Conservation (phyloP, 2,329 filamentous ascomycete genomes). For the Cladosporium sp. region DNA sequence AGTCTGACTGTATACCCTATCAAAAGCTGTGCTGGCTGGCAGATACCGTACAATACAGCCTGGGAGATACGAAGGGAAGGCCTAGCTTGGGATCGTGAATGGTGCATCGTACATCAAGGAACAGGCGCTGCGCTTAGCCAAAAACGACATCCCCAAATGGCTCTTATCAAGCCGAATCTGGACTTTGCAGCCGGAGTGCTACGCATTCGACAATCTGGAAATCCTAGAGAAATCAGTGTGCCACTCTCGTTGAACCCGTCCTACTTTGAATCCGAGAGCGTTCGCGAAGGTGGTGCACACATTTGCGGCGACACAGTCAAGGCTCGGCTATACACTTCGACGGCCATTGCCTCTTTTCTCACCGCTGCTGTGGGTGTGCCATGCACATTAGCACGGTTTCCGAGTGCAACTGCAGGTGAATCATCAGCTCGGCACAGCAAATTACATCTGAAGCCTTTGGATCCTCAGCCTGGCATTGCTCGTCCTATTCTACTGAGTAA, state of each 20-base stretch:
- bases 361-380: conserved; percentile 69
- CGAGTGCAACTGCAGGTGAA: conserved; percentile 51
- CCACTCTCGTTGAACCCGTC: conserved; percentile 67
- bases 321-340: conserved; percentile 65
- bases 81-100: conserved; percentile 91
- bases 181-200: conserved; percentile 67
- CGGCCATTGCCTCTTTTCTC: conserved; percentile 70
- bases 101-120: conserved; percentile 86
- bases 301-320: conserved; percentile 80
- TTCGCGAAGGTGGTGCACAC: conserved; percentile 47
- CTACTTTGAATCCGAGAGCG: conserved; percentile 44
- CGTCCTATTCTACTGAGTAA: conserved; percentile 77
- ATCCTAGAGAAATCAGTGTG: conserved; percentile 35
- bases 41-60: conserved; percentile 55
- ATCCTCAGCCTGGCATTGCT: conserved; percentile 23
- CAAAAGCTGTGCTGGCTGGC: conserved; percentile 85
- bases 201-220: conserved; percentile 46
- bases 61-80: conserved; percentile 84
- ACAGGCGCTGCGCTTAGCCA: conserved; percentile 83
- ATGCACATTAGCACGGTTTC: conserved; percentile 81
- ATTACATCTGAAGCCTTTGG: conserved; percentile 54
- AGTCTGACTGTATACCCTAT: conserved; percentile 72
- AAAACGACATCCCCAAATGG: conserved; percentile 85
- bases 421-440: conserved; percentile 66
- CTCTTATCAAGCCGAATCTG: conserved; percentile 69